Conservation (phyloP, 1,139 yeast species). For the Debaryomycetaceae sp. region DNA sequence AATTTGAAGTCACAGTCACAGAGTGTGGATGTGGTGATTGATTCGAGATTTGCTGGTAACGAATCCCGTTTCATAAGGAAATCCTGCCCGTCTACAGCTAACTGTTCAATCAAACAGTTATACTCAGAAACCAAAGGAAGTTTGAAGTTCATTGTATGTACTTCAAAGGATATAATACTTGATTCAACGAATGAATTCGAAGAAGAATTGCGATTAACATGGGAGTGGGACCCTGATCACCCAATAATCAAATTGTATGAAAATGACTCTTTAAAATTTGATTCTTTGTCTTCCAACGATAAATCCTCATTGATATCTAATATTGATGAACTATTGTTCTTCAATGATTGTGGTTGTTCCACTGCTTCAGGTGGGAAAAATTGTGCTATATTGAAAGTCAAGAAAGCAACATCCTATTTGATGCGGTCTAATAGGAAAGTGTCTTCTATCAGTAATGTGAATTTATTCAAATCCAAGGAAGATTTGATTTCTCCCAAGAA, state of each 20-base stretch:
- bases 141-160: slow-evolving; percentile 56
- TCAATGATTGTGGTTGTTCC: slow-evolving; percentile 70
- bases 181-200: slow-evolving; percentile 34
- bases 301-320: slow-evolving; percentile 56
- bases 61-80: slow-evolving; percentile 71
- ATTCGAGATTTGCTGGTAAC: slow-evolving; percentile 78
- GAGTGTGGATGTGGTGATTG: slow-evolving; percentile 55
- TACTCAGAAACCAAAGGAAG: slow-evolving; percentile 41
- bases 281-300: slow-evolving; percentile 45
- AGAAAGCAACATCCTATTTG: slow-evolving; percentile 56
- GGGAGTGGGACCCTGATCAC: slow-evolving; percentile 87
- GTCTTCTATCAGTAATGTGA: slow-evolving; percentile 37
- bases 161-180: slow-evolving; percentile 50
- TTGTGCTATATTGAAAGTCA: slow-evolving; percentile 59
- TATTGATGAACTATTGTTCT: slow-evolving; percentile 53
- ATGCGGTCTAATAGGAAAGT: slow-evolving; percentile 57
- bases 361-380: slow-evolving; percentile 39
- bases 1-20: slow-evolving; percentile 31
- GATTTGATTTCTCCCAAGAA: slow-evolving; percentile 34
- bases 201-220: slow-evolving; percentile 68
- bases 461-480: slow-evolving; percentile 37
- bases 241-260: slow-evolving; percentile 60
- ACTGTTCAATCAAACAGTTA: slow-evolving; percentile 60
- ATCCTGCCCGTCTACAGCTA: slow-evolving; percentile 63
- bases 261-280: slow-evolving; percentile 37